These are phyloP conservation scores for Teratosphaeria pseudoeucalypti DNA, from an alignment of 2,329 filamentous ascomycete genomes.

Conservation along the genomic window DNA sequence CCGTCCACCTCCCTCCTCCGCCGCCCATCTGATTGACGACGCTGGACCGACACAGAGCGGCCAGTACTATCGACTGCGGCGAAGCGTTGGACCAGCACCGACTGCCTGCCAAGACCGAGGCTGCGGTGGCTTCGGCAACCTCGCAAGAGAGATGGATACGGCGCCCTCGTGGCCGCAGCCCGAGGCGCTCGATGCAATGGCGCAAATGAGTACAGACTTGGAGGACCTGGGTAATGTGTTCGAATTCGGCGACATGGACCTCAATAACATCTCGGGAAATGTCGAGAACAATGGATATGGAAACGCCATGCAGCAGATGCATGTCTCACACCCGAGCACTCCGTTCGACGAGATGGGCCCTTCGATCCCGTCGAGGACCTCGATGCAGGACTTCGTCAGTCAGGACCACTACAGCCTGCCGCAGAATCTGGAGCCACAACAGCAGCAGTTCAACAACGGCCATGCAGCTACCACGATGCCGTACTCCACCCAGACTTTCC, in stretches of 20 bases:
- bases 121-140: not conserved
- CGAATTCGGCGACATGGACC: constrained; percentile 29
- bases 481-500: constrained; percentile 16
- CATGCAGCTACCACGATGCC: constrained; percentile 9
- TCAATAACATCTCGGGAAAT: constrained; percentile 9
- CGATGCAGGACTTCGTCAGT: constrained; percentile 23
- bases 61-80: not conserved
- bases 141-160: not conserved
- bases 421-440: constrained; percentile 7
- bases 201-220: constrained; percentile 25
- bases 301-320: constrained; percentile 12
- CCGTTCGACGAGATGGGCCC: constrained; percentile 17
- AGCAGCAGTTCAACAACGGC: not conserved
- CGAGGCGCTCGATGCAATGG: constrained; percentile 33
- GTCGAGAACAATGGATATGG: constrained; percentile 13
- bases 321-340: constrained; percentile 19
- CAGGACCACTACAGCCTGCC: constrained; percentile 17
- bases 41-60: not conserved
- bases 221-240: constrained; percentile 36
- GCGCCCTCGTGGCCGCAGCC: constrained; percentile 27
- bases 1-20: not conserved
- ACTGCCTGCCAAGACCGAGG: not conserved
- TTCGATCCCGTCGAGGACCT: constrained; percentile 14
- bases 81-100: not conserved
- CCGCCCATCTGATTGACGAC: not conserved